phyloP scores from a whole-genome alignment of 108 stramenopile species.

The Skeletonema menzelii region DNA sequence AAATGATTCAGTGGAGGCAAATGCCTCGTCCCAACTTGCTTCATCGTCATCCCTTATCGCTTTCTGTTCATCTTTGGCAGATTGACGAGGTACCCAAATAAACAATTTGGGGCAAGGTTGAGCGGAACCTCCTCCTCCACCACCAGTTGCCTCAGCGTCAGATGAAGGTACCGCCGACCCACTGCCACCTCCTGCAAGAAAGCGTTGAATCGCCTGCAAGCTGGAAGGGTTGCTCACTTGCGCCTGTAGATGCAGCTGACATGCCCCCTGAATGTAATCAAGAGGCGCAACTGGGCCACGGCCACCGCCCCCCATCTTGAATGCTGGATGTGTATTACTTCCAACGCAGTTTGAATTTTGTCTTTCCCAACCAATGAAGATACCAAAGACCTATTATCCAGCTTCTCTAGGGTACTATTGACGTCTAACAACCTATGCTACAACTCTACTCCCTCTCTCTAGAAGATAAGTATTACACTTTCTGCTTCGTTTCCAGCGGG shows the following conservation, averaged over 20 bases:
- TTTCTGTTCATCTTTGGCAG: background rate
- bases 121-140: background rate
- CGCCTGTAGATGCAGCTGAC: conserved; percentile 39
- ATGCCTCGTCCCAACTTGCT: conserved; percentile 28
- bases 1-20: conserved; percentile 33
- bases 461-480: too few species aligned
- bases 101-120: conserved; percentile 16
- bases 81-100: conserved; percentile 22
- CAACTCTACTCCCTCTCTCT: too few species aligned
- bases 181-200: conserved; percentile 16
- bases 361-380: background rate
- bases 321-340: background rate
- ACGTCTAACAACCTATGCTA: too few species aligned
- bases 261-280: conserved; percentile 37
- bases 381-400: too few species aligned
- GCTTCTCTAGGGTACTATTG: too few species aligned
- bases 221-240: conserved; percentile 9
- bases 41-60: conserved; percentile 9
- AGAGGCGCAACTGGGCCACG: conserved; percentile 7
- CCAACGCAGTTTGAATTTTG: too few species aligned
- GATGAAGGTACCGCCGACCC: background rate
- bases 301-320: background rate
- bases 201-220: conserved; percentile 15
- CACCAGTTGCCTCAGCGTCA: background rate
- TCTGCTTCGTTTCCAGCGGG: too few species aligned